A percentile compares a stretch with the other conserved stretches of the same genome.
These are phyloP conservation scores for Solanum appendiculatum DNA, from an alignment of 257 asterid genomes.

Conservation along the genomic window DNA sequence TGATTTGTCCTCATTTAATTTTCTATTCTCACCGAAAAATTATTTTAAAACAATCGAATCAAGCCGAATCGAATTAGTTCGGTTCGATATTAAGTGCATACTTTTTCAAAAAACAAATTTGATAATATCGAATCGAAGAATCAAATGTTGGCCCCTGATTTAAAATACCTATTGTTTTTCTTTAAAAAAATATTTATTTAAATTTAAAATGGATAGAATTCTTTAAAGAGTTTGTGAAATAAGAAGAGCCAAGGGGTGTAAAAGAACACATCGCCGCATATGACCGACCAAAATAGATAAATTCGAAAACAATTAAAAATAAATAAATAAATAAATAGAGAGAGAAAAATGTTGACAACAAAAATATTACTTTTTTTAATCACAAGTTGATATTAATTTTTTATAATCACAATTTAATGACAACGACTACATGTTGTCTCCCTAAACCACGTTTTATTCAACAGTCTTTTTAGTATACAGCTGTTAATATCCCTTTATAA, in stretches of 20 bases:
- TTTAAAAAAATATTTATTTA: too few relatives aligned
- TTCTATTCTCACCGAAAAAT: too few relatives aligned
- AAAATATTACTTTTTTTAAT: not conserved
- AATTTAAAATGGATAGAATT: too few relatives aligned
- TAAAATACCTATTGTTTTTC: too few relatives aligned
- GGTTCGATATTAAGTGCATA: too few relatives aligned
- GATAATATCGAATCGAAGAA: too few relatives aligned
- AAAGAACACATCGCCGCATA: not conserved
- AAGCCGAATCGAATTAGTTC: too few relatives aligned
- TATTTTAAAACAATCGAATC: too few relatives aligned
- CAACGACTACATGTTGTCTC: not conserved
- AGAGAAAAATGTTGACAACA: not conserved
- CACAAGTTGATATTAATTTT: not conserved
- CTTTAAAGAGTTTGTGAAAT: not conserved
- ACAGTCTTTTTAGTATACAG: not conserved
- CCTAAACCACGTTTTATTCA: not conserved
- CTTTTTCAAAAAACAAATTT: too few relatives aligned
- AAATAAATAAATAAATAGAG: not conserved
- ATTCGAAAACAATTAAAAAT: not conserved
- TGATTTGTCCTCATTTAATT: too few relatives aligned
- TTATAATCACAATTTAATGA: not conserved
- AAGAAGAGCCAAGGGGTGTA: not conserved
- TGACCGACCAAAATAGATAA: not conserved
- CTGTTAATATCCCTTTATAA: not conserved
- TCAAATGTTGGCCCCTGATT: too few relatives aligned